Evolutionary conservation across 495 filamentous ascomycete genomes (phyloP).

Genomic region (Sordaria brevicollis): DNA sequence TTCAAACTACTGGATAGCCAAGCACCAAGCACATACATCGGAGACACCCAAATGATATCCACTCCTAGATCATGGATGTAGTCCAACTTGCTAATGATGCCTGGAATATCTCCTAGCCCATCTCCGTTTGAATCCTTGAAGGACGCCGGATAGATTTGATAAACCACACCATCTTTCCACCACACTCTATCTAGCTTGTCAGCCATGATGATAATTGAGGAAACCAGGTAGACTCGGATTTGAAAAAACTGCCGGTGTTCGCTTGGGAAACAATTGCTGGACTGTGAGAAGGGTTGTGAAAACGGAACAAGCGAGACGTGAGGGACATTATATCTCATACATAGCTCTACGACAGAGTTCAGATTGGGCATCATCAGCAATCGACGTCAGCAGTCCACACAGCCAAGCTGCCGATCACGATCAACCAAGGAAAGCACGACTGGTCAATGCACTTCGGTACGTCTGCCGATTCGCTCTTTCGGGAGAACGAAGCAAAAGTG

Average conservation of each 20-base stretch:
- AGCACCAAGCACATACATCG: slow-evolving; percentile 25
- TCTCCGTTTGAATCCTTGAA: slow-evolving; percentile 61
- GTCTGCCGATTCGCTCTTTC: background rate
- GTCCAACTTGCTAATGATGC: slow-evolving; percentile 56
- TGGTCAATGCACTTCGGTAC: background rate
- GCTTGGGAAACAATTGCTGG: background rate
- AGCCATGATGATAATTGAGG: background rate
- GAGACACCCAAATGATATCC: slow-evolving; percentile 60
- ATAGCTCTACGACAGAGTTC: background rate
- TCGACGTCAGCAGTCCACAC: background rate
- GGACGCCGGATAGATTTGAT: slow-evolving; percentile 62
- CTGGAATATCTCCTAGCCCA: slow-evolving; percentile 57
- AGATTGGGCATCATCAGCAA: background rate
- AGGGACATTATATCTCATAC: background rate
- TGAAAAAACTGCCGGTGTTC: background rate
- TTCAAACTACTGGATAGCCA: background rate
- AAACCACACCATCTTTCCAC: slow-evolving; percentile 42
- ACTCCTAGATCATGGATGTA: slow-evolving; percentile 54
- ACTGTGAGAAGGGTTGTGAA: background rate
- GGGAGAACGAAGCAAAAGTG: background rate
- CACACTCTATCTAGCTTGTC: slow-evolving; percentile 5
- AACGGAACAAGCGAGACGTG: background rate
- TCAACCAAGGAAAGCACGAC: background rate
- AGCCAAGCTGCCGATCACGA: background rate
- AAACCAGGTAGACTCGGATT: background rate